Evolutionary conservation across 2,329 filamentous ascomycete genomes (phyloP).

Genomic region (Ceratocystis diversiconidia): DNA sequence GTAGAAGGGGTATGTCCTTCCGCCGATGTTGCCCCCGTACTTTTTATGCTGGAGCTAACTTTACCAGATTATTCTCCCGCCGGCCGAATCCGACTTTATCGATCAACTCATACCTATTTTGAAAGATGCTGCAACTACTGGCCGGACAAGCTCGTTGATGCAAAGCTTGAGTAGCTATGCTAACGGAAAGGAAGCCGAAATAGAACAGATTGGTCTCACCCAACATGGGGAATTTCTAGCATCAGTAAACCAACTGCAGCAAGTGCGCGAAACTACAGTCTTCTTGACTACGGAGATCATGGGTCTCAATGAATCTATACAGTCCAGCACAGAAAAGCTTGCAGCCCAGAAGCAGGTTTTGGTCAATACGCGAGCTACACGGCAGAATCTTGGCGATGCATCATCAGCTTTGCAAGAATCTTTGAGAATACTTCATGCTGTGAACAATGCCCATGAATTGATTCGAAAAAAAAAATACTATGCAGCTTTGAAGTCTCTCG

Average conservation of each 20-base stretch:
- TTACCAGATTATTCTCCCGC: slow-evolving; percentile 73
- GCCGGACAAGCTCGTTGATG: slow-evolving; percentile 13
- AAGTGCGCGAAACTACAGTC: slow-evolving; percentile 81
- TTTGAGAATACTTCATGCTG: slow-evolving; percentile 76
- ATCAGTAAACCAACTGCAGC: slow-evolving; percentile 87
- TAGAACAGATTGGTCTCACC: slow-evolving; percentile 84
- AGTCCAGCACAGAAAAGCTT: slow-evolving; percentile 83
- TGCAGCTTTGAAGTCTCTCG: slow-evolving; percentile 78
- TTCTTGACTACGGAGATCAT: slow-evolving; percentile 80
- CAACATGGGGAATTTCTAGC: slow-evolving; percentile 94
- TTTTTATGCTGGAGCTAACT: slow-evolving; percentile 8
- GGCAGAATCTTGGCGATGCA: slow-evolving; percentile 91
- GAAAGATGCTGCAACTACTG: slow-evolving; percentile 68
- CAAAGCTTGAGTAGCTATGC: slow-evolving; percentile 47
- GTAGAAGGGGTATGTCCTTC: slow-evolving; percentile 30
- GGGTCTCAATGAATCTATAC: slow-evolving; percentile 84
- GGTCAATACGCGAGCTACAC: slow-evolving; percentile 79
- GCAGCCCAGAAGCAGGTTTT: slow-evolving; percentile 88
- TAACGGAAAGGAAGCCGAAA: slow-evolving; percentile 74
- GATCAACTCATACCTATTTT: slow-evolving; percentile 91
- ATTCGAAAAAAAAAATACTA: slow-evolving; percentile 91
- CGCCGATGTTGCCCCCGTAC: slow-evolving; percentile 19
- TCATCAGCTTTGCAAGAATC: slow-evolving; percentile 80
- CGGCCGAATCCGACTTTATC: slow-evolving; percentile 84
- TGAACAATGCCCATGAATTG: slow-evolving; percentile 88